Evolutionary conservation across 257 asterid species (phyloP).

Genomic region (Ilex aquifolium): DNA sequence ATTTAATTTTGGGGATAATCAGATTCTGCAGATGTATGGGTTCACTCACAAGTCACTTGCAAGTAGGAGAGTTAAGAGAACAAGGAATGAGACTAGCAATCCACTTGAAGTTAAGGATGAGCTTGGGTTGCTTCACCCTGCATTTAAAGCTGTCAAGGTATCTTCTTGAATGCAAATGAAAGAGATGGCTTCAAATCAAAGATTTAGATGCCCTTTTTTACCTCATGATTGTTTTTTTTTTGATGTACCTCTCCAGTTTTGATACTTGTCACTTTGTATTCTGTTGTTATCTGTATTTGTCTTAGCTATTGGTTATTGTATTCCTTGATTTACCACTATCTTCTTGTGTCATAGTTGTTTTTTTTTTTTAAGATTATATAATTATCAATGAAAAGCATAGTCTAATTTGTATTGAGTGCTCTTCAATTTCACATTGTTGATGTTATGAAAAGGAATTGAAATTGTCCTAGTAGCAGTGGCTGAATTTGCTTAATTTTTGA

Average conservation of each 20-base stretch:
- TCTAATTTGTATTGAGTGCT: constrained; percentile 9
- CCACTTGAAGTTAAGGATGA: constrained; percentile 66
- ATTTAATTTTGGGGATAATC: constrained; percentile 73
- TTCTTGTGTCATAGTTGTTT: constrained; percentile 23
- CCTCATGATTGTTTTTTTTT: not conserved
- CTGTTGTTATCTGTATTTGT: constrained; percentile 16
- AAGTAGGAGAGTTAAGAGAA: constrained; percentile 61
- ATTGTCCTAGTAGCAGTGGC: too few species aligned
- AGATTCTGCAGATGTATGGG: constrained; percentile 83
- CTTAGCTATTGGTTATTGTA: constrained; percentile 29
- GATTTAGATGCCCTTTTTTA: not conserved
- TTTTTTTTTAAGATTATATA: constrained; percentile 7
- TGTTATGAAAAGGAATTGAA: not conserved
- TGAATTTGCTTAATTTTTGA: too few species aligned
- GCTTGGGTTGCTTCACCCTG: constrained; percentile 71
- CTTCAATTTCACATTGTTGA: constrained; percentile 9
- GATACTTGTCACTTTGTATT: constrained; percentile 24
- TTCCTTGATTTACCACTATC: constrained; percentile 30
- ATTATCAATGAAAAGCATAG: constrained; percentile 12
- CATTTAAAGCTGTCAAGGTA: constrained; percentile 54
- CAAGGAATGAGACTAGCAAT: constrained; percentile 57
- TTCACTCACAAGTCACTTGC: constrained; percentile 59
- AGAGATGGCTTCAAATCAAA: constrained; percentile 9
- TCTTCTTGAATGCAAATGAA: constrained; percentile 18
- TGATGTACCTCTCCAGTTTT: constrained; percentile 7